Conservation (phyloP, 116 monocot species). For the Posidonia oceanica region DNA sequence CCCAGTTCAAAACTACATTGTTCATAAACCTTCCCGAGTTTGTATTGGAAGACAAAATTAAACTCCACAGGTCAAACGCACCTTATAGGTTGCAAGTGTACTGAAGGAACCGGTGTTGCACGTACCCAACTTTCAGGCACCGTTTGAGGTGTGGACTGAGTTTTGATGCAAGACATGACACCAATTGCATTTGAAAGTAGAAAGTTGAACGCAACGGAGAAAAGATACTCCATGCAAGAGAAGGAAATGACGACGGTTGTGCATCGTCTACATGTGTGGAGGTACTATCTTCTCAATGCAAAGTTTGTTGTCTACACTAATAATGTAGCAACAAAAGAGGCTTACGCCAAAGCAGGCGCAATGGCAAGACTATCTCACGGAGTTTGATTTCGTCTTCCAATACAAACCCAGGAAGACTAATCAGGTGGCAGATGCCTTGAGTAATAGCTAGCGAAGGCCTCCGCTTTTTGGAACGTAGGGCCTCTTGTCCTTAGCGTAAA, state of each 20-base stretch:
- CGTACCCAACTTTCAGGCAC: neutral
- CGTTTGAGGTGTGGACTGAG: neutral
- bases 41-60: no score
- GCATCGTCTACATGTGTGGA: neutral
- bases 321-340: slow-evolving; percentile 1
- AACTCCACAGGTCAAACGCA: no score
- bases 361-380: no score
- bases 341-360: neutral
- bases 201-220: no score
- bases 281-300: neutral
- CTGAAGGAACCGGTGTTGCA: neutral
- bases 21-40: no score
- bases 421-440: neutral
- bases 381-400: no score
- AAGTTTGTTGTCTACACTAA: neutral
- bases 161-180: neutral
- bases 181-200: neutral
- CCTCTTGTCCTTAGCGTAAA: no score
- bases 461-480: no score
- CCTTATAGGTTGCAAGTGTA: no score
- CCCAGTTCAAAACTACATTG: no score
- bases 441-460: no score
- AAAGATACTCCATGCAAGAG: no score
- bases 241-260: neutral
- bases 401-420: neutral